Base-by-base conservation (phyloP, 352 stramenopile species). In the Phytophthora lateralis region DNA sequence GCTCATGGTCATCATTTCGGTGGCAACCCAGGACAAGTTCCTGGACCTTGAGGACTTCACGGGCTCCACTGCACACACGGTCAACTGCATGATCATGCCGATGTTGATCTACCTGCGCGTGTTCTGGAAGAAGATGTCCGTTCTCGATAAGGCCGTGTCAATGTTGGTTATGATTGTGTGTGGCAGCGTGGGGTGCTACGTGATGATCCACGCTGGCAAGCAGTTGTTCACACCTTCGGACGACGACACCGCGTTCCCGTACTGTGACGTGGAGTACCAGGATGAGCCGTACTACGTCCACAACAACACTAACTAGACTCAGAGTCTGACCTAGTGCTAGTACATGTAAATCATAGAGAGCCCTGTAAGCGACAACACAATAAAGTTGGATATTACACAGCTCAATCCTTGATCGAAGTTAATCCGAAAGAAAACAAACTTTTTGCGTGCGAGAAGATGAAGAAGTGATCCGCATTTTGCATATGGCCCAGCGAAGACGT, bases 11-110 rank as follows among this genome's bases (percentile, higher is more conserved):
- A 53, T 60, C 17, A 30, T 60, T 17, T 32, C 57, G 2, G 57
- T 65, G 18, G 47, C 48, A 24, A 38, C 48, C 7, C 47, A 60
- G 50, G 26, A 65, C 21, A 65, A 65, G 14, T 65, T 65, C 39
- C 32, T 64, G 24, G 57, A 65, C 27, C 39, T 65, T 2, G 46
- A 65, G 15, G 76, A 83, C 59, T 74, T 85, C 29, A 69, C 75
- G 17, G 74, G 76, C 15, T 69, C 76, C 10, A 79, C 70, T 5
- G 60, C 53, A 8, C 70, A 83, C 55, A 82, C 75, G 11, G 43
- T 80, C 21, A 85, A 74, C 68, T 85, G 73, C 61, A 80, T 85
- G 44, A 50, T 77, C 17, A 61, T 88, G 49, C 76, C 76, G 2
- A 68, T 83, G 42, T 32, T 79, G 3, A 74, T 88, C 10, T 77